Evolutionary conservation across 2,329 filamentous ascomycete species (phyloP).

Genomic region (Sarocladium brachiariae): DNA sequence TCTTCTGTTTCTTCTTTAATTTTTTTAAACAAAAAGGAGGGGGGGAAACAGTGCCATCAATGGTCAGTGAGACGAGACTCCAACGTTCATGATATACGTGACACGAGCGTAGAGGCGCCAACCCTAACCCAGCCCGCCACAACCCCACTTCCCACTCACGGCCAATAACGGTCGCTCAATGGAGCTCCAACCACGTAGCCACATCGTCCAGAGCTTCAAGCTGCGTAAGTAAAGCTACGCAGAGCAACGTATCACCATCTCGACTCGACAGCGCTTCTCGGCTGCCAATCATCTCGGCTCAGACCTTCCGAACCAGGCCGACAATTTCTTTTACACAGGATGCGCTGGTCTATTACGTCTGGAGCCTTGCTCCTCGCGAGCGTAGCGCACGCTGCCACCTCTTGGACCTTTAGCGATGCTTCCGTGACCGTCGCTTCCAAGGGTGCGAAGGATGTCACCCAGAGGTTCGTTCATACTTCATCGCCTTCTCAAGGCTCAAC

Average conservation of each 20-base stretch:
- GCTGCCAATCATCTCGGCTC: background rate
- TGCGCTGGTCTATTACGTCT: constrained; percentile 32
- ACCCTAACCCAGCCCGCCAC: background rate
- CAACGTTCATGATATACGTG: too few species aligned
- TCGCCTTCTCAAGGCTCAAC: too few species aligned
- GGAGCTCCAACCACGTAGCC: constrained; percentile 23
- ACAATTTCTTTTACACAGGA: too few species aligned
- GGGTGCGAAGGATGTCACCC: constrained; percentile 54
- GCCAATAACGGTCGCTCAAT: constrained; percentile 13
- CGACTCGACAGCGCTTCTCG: constrained; percentile 16
- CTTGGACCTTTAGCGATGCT: constrained; percentile 71
- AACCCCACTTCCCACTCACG: background rate
- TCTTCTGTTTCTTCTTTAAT: too few species aligned
- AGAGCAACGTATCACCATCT: constrained; percentile 5
- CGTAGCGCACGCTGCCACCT: constrained; percentile 45
- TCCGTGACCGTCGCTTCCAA: constrained; percentile 60
- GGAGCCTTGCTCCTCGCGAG: constrained; percentile 39
- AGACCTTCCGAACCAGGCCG: too few species aligned
- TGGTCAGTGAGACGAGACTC: too few species aligned
- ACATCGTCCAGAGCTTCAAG: constrained; percentile 9
- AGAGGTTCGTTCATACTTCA: constrained; percentile 42
- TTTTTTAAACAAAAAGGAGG: too few species aligned
- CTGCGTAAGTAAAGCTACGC: background rate
- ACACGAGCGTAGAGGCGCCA: background rate
- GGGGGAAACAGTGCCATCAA: too few species aligned